These are phyloP conservation scores for Entonaema liquescens DNA, from an alignment of 495 filamentous ascomycete species.

Conservation along the genomic window DNA sequence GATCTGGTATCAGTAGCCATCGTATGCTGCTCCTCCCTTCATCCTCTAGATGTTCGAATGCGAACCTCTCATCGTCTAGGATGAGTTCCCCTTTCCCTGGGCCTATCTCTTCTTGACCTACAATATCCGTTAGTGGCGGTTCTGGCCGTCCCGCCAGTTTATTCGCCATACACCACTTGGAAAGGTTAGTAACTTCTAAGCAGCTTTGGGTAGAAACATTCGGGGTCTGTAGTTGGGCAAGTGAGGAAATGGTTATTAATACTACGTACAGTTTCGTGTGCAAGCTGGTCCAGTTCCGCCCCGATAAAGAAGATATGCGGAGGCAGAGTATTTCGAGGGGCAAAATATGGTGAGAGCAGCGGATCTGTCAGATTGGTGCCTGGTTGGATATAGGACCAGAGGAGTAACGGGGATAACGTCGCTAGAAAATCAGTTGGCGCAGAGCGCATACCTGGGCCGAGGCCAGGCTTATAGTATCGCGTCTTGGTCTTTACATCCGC, in stretches of 20 bases:
- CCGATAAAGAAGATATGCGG: slow-evolving; percentile 57
- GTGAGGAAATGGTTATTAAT: neutral
- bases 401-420: slow-evolving; percentile 33
- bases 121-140: slow-evolving; percentile 36
- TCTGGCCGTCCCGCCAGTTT: slow-evolving; percentile 44
- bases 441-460: slow-evolving; percentile 43
- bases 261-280: slow-evolving; percentile 32
- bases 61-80: slow-evolving; percentile 49
- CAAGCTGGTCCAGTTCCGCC: slow-evolving; percentile 60
- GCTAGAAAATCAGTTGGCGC: slow-evolving; percentile 38
- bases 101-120: slow-evolving; percentile 31
- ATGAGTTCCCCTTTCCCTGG: slow-evolving; percentile 36
- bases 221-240: neutral
- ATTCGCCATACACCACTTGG: slow-evolving; percentile 47
- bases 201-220: neutral
- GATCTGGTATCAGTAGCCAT: slow-evolving; percentile 54
- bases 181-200: neutral
- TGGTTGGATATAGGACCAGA: slow-evolving; percentile 46
- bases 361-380: slow-evolving; percentile 40
- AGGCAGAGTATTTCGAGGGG: slow-evolving; percentile 41
- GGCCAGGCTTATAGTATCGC: slow-evolving; percentile 46
- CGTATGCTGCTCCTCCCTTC: slow-evolving; percentile 37
- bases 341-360: slow-evolving; percentile 47
- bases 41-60: slow-evolving; percentile 44
- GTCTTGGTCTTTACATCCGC: slow-evolving; percentile 26